Conservation (phyloP, 805 yeast genomes). For the Blastobotrys americana region DNA sequence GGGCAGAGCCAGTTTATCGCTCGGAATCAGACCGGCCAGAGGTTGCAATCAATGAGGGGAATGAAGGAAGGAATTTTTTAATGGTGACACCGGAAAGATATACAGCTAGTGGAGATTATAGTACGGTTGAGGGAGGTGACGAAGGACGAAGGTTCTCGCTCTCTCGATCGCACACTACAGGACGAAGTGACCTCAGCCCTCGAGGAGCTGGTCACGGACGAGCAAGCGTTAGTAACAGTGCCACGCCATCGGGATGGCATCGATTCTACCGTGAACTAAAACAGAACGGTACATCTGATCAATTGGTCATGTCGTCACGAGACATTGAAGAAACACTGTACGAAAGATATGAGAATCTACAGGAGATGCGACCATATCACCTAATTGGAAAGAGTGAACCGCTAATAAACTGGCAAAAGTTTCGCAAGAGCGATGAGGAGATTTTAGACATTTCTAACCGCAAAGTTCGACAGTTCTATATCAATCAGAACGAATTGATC, state of each 20-base stretch:
- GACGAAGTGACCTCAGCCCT: not conserved
- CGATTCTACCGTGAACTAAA: not conserved
- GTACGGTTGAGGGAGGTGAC: no score
- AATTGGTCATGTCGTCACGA: not conserved
- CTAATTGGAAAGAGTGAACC: constrained; percentile 41
- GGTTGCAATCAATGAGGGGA: no score
- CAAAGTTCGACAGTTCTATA: constrained; percentile 41
- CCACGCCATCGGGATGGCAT: not conserved
- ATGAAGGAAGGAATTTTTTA: no score
- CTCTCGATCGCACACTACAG: not conserved
- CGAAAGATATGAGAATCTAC: constrained; percentile 26
- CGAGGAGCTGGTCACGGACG: not conserved
- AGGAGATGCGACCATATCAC: constrained; percentile 40
- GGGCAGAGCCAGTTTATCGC: no score
- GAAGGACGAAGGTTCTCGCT: no score
- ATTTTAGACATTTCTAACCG: constrained; percentile 24
- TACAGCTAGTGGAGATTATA: no score
- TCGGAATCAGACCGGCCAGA: no score
- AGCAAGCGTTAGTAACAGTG: not conserved
- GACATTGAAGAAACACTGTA: constrained; percentile 2
- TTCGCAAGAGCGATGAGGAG: constrained; percentile 21
- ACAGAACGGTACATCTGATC: not conserved
- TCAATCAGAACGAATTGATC: constrained; percentile 52
- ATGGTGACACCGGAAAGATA: no score
- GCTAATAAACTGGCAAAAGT: constrained; percentile 37